Evolutionary conservation across 306 rosid species (phyloP), one percentile per base, ranked within the genome.

Genomic region (Mimosa bimucronata): DNA sequence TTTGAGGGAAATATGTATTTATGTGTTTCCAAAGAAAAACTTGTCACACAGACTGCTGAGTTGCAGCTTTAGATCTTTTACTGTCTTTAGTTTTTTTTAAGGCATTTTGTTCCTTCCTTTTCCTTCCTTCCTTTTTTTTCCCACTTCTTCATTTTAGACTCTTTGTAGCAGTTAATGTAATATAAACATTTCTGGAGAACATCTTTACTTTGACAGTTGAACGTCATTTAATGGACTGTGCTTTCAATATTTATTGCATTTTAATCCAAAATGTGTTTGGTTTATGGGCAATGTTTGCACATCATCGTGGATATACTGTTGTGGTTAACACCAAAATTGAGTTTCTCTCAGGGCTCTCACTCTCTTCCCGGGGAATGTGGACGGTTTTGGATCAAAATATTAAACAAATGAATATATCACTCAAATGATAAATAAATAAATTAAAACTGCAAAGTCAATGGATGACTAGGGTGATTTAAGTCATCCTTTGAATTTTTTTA

Each of bases 1-100:
- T 71, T 79, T 81, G 77, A 25, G 53, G 28, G 37, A 84, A 72
- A 78, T 50, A 80, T 75, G 71, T 55, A 79, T 84, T 70, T 19
- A 25, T 75, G 75, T 65, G 67, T 80, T 40, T 70, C 44, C 67
- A 55, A 40, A 30, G 69, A 78, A 73, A 44, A 50, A 18, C 23
- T 62, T 77, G 72, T 81, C 16, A 48, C 13, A 82, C 79, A 41
- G 42, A 40, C 31, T 78, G 84, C 46, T 58, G 60, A 74, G 71
- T 55, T 85, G 65, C 85, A 19, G 80, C 70, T 9, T 58, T 65
- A 30, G 86, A 55, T 83, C 31, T 81, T 66, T 12, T 7, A 42
- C 74, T 6, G 13, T 42, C 48, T 40, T 21, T 23, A 23, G 21
- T 7, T 44, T 53, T 13, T 70, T 53, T n/a, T 46, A 6, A 25